Conservation (phyloP, 257 asterid genomes). For the Capsicum pubescens region DNA sequence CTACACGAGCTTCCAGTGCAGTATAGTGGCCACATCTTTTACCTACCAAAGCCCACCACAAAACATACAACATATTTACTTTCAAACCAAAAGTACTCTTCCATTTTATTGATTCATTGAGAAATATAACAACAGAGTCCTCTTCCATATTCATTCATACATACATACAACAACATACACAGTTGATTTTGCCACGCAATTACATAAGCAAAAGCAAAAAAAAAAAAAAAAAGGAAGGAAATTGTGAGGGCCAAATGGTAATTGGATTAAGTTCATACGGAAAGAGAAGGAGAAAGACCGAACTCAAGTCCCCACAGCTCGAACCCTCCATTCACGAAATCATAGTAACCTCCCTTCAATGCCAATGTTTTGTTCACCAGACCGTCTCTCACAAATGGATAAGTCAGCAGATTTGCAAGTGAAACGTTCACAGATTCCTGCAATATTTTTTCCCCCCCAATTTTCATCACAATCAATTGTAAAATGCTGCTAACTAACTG, state of each 20-base stretch:
- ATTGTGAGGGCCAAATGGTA: slow-evolving; percentile 12
- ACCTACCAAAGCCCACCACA: slow-evolving; percentile 55
- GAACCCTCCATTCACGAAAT: slow-evolving; percentile 76
- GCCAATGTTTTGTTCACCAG: slow-evolving; percentile 85
- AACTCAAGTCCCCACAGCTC: slow-evolving; percentile 96
- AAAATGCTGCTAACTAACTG: background rate
- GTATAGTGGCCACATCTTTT: slow-evolving; percentile 72
- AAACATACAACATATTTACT: slow-evolving; percentile 18
- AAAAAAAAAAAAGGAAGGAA: background rate
- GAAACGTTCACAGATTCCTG: slow-evolving; percentile 98
- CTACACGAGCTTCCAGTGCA: slow-evolving; percentile 77
- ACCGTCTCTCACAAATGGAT: slow-evolving; percentile 90
- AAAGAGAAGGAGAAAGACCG: slow-evolving; percentile 69
- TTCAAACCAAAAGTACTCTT: slow-evolving; percentile 20
- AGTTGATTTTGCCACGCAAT: slow-evolving; percentile 4
- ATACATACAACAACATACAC: slow-evolving; percentile 23
- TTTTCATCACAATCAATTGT: background rate
- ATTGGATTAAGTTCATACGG: slow-evolving; percentile 65
- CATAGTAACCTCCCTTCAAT: slow-evolving; percentile 89
- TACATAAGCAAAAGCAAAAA: background rate
- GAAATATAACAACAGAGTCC: background rate
- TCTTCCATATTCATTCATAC: slow-evolving; percentile 10
- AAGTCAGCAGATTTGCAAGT: slow-evolving; percentile 77
- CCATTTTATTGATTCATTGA: slow-evolving; percentile 19
- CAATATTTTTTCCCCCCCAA: background rate